Evolutionary conservation across 345 rosid genomes (phyloP).

Genomic region (Dipteronia dyeriana): DNA sequence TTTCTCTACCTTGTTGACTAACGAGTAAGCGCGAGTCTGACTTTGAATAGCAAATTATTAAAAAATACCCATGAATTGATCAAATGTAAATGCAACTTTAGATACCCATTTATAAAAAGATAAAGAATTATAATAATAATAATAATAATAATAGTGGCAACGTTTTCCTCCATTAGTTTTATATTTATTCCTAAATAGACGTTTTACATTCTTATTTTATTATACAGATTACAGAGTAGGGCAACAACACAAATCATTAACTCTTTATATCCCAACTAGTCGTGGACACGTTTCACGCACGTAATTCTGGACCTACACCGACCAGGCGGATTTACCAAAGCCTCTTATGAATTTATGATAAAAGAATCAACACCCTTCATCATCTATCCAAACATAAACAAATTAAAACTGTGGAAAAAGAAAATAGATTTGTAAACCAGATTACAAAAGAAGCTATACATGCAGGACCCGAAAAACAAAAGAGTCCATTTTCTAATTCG

Average conservation of each 20-base stretch:
- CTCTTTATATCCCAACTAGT: neutral
- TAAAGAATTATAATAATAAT: neutral
- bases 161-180: neutral
- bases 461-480: neutral
- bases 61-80: neutral
- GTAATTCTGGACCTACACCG: neutral
- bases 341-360: neutral
- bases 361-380: neutral
- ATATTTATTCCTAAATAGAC: neutral
- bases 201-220: neutral
- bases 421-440: too few relatives aligned
- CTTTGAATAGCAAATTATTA: neutral
- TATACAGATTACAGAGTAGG: neutral
- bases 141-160: neutral
- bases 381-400: constrained; percentile 7
- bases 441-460: neutral
- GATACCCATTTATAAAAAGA: neutral
- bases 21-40: neutral
- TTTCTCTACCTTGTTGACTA: neutral
- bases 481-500: neutral
- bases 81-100: neutral
- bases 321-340: constrained; percentile 33
- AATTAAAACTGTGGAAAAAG: constrained; percentile 1
- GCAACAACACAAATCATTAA: neutral
- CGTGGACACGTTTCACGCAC: neutral